A percentile compares a stretch with the other conserved stretches of the same genome.
Evolutionary conservation across 2,329 filamentous ascomycete species (phyloP).

Genomic region (Sarocladiaceae sp.): DNA sequence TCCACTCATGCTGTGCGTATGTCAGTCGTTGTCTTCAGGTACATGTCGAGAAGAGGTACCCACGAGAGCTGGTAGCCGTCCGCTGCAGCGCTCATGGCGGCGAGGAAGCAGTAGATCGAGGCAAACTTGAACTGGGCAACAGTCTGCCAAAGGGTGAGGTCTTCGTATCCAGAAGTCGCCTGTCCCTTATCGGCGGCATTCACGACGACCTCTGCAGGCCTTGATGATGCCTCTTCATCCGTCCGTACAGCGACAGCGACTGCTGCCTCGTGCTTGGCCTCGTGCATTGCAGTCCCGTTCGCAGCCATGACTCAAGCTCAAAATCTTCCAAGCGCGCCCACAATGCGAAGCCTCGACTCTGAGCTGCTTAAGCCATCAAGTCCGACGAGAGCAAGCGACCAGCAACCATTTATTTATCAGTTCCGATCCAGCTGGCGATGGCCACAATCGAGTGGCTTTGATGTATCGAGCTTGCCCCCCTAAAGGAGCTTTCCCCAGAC

Average conservation of each 20-base stretch:
- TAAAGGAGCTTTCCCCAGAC: no score
- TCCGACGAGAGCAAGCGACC: no score
- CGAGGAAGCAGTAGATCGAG: constrained; percentile 1
- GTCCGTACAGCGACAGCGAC: not conserved
- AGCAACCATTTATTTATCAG: no score
- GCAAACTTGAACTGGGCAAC: constrained; percentile 3
- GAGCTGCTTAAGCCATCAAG: no score
- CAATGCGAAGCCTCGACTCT: no score
- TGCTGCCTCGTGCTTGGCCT: not conserved
- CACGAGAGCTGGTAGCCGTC: constrained; percentile 3
- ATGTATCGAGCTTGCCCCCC: no score
- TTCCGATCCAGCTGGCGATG: no score
- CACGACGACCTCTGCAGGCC: not conserved
- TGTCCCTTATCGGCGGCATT: not conserved
- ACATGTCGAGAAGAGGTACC: not conserved
- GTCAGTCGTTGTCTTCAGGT: no score
- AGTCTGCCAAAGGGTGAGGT: constrained; percentile 1
- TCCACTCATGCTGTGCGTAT: constrained; percentile 23
- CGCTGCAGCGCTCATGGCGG: constrained; percentile 1
- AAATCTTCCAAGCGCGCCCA: no score
- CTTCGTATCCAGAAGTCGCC: not conserved
- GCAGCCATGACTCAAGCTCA: no score
- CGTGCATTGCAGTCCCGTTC: no score
- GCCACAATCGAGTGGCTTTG: no score
- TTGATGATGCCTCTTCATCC: not conserved